Conservation (phyloP, 2,329 filamentous ascomycete species). For the Aspergillus aculeatinus region DNA sequence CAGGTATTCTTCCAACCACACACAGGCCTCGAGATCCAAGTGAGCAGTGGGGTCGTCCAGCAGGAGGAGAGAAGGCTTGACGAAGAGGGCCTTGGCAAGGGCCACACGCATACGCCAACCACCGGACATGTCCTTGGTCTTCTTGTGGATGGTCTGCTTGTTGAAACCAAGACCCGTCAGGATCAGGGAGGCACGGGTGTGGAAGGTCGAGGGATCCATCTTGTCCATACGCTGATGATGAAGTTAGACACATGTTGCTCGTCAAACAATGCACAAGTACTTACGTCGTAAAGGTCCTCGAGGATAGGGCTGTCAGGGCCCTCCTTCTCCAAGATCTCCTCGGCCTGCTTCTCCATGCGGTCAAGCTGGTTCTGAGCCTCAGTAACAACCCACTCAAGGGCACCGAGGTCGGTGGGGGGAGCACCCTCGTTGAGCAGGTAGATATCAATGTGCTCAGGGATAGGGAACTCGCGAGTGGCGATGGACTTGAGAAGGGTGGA, state of each 20-base stretch:
- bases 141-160: conserved; percentile 96
- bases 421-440: conserved; percentile 98
- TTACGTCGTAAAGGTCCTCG: conserved; percentile 92
- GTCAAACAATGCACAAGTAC: conserved; percentile 33
- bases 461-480: conserved; percentile 86
- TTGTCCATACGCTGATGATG: conserved; percentile 80
- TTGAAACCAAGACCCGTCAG: conserved; percentile 99
- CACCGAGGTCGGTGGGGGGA: conserved; percentile 81
- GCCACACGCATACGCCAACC: conserved; percentile 99
- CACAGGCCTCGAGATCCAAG: conserved; percentile 98
- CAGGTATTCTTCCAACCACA: conserved; percentile 99
- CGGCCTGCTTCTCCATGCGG: conserved; percentile 81
- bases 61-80: conserved; percentile 91
- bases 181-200: conserved; percentile 92
- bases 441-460: conserved; percentile 95
- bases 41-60: conserved; percentile 98
- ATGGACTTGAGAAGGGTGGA: conserved; percentile 97
- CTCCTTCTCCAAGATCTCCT: conserved; percentile 85
- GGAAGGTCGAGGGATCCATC: conserved; percentile 97
- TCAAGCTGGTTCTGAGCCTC: conserved; percentile 94
- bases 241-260: conserved; percentile 22
- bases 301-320: conserved; percentile 88
- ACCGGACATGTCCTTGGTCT: conserved; percentile 99
- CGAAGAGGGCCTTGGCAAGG: conserved; percentile 94
- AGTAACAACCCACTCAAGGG: conserved; percentile 93